Base-by-base conservation (phyloP, 2,329 filamentous ascomycete species). In the Monascus ruber region DNA sequence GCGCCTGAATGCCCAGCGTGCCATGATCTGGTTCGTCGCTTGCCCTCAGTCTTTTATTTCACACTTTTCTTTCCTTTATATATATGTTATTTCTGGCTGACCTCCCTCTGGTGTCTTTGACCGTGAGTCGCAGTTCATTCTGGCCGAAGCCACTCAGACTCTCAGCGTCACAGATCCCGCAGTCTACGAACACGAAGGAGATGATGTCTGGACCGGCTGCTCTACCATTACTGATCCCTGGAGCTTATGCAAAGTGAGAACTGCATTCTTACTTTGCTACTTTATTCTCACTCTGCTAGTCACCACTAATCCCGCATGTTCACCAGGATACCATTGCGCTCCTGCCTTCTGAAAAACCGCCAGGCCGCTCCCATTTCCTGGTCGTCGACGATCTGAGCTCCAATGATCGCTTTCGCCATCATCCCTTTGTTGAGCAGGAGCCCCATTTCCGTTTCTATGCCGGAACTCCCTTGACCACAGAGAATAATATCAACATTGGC, bases 391-490 rank as follows among this genome's bases (percentile, higher is more conserved):
- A 71, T 44, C 41, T 70, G 31, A 44, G 47, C 26, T 45, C 59
- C 26, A 49, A 69, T 44, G 55, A 64, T 5, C 53, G 50, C 17
- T 70, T 62, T 41, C 61, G 59, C 33, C 38, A 55, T 5, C 50
- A 62, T 31, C 45, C 52, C 1, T 61, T 65, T 26, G 64, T 69
- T 1, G 44, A 50, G 3, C 51, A 44, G 0, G 44, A 55, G 1
- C 61, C 62, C 0, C 44, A 56, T 27, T 56, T 66, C 26, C 58
- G 60, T 34, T 77, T 77, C 49, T 75, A 76, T 42, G 73, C 73
- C 5, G 73, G 72, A 11, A 77, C 80, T 0, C 79, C 79, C 0
- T 73, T 83, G 39, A 69, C 71, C 25, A 77, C 74, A 3, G 69
- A 69, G 0, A 71, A 68, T 29, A 69, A 73, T 26, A 70, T 73